Evolutionary conservation across 495 filamentous ascomycete genomes (phyloP), one percentile per base, ranked within the genome.

Genomic region (Evernia prunastri): DNA sequence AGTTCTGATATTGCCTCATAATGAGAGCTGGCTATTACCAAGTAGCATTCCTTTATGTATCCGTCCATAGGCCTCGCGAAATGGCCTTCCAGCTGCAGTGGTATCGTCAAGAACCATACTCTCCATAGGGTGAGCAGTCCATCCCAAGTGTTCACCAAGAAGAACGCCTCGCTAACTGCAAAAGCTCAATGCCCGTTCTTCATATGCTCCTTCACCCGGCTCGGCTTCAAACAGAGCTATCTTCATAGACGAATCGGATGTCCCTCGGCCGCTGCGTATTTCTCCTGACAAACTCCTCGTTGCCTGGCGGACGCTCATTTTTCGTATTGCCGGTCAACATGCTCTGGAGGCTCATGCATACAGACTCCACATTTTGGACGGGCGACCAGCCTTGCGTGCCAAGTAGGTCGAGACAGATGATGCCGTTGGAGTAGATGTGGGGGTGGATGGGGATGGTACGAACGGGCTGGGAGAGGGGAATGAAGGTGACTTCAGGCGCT

Each of bases 281-380:
- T 56, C 81, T 81, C 47, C 84, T 80, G 20, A 96, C 90, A 70
- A 96, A 96, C 8, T 93, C 86, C 66, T 86, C 87, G 74, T 96
- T 89, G 13, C 91, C 92, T 0, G 87, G 87, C 9, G 92, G 92
- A 20, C 91, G 80, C 73, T 91, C 93, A 67, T 94, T 89, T 76
- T 90, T 94, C 29, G 81, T 88, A 72, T 98, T 98, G 10, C 92
- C 89, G 0, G 94, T 96, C 70, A 98, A 74, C 94, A 98, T 98
- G 76, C 91, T 96, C 77, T 98, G 94, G 54, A 98, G 85, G 73
- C 91, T 96, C 86, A 98, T 94, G 80, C 91, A 96, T 53, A 98
- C 86, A 69, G 89, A 95, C 79, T 98, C 92, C 17, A 96, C 94
- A 36, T 91, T 97, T 73, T 97, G 95, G 13, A 97, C 93, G 0